These are phyloP conservation scores for Fragilaria radians DNA, from an alignment of 108 stramenopile species.

Conservation along the genomic window DNA sequence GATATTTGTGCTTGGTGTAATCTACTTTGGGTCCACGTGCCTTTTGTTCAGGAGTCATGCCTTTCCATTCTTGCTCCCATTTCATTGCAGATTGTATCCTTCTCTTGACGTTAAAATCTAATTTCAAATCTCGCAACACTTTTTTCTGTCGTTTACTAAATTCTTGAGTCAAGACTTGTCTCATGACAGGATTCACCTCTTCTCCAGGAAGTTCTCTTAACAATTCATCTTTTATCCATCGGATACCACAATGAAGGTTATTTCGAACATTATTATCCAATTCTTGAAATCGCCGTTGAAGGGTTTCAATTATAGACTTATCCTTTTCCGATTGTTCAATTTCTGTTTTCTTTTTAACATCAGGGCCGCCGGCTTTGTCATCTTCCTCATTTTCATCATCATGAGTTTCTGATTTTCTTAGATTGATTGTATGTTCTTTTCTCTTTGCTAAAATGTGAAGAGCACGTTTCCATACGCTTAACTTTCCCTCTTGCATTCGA, in stretches of 20 bases:
- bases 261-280: slow-evolving; percentile 10
- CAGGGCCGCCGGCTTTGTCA: too few relatives aligned
- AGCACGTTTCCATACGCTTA: not conserved
- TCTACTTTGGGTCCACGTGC: slow-evolving; percentile 42
- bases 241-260: slow-evolving; percentile 18
- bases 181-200: not conserved
- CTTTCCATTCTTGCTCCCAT: slow-evolving; percentile 4
- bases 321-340: not conserved
- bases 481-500: not conserved
- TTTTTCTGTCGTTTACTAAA: not conserved
- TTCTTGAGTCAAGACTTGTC: not conserved
- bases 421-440: not conserved
- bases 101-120: not conserved
- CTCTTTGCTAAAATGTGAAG: not conserved
- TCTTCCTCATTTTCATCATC: not conserved
- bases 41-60: not conserved
- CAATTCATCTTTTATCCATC: slow-evolving; percentile 17
- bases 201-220: slow-evolving; percentile 13
- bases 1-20: slow-evolving; percentile 52
- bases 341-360: not conserved
- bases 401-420: not conserved
- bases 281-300: slow-evolving; percentile 1
- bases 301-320: not conserved
- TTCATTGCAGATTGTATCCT: not conserved
- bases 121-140: not conserved